Evolutionary conservation across 305 asterid species (phyloP), one percentile per base, ranked within the genome.

Genomic region (Fraxinus velutina): DNA sequence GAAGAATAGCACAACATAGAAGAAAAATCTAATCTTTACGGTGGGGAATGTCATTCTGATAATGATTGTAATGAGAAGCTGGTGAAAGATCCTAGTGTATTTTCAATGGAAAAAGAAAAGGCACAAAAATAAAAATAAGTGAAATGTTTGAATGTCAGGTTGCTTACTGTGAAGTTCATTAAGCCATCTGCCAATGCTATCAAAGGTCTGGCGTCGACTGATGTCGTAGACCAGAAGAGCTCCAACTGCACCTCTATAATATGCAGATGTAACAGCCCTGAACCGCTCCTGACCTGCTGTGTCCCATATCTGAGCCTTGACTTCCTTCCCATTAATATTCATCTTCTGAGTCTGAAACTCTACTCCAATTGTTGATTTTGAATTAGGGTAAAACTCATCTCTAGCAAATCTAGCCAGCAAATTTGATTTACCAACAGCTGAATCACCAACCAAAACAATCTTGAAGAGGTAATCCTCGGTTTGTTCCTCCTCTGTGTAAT

Each of bases 281-380:
- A 94, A 94, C 80, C 98, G 91, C 89, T 94, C 98, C 88, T 94
- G 98, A 21, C 98, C 98, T 33, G 97, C 98, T 2, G 97, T 94
- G 87, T 94, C 98, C 98, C 98, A 94, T 80, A 93, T 92, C 84
- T 93, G 98, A 4, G 96, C 97, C 82, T 93, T 93, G 9, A 93
- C 90, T 89, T 93, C 97, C 86, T 92, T 94, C 82, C 97, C 93
- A 7, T 90, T 90, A 10, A 94, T 90, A 76, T 82, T 90, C 86
- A 94, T 84, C 85, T 91, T 94, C 85, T 94, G 98, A 12, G 98
- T 94, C 89, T 94, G 98, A 83, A 93, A 92, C 86, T 93, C 98
- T 81, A 93, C 96, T 17, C 98, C 97, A n/a, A 92, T 93, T 0
- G 97, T 91, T 8, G 98, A 94, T 85, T 94, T 92, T 13, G 98